Evolutionary conservation across 2,329 filamentous ascomycete species (phyloP).

Genomic region (Hypoxylon sp.): DNA sequence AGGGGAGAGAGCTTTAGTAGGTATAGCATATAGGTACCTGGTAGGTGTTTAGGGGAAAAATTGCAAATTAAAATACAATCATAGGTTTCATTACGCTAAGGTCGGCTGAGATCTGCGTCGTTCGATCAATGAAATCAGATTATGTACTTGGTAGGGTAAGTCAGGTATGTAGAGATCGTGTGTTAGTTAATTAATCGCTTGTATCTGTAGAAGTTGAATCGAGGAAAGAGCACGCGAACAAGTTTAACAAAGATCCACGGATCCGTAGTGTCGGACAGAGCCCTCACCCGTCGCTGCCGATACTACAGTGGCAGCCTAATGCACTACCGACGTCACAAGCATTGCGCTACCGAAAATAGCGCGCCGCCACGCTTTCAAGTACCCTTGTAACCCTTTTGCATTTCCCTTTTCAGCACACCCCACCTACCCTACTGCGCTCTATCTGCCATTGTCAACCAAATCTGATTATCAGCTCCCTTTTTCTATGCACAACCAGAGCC

Average conservation of each 20-base stretch:
- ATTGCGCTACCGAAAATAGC: constrained; percentile 18
- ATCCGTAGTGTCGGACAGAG: constrained; percentile 35
- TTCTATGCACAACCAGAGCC: background rate
- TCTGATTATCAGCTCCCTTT: too few species aligned
- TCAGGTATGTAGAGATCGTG: background rate
- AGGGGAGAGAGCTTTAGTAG: constrained; percentile 7
- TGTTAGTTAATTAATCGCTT: background rate
- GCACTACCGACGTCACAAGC: constrained; percentile 37
- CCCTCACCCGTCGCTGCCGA: constrained; percentile 30
- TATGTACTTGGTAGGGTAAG: background rate
- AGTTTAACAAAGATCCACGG: constrained; percentile 27
- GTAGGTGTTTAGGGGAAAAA: constrained; percentile 13
- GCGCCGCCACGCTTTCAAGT: constrained; percentile 16
- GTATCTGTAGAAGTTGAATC: constrained; percentile 14
- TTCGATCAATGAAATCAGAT: background rate
- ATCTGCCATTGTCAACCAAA: too few species aligned
- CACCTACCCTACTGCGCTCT: too few species aligned
- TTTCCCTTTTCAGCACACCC: background rate
- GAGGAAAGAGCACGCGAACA: constrained; percentile 30
- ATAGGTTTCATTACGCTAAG: constrained; percentile 12
- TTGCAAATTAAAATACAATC: constrained; percentile 21
- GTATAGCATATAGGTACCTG: constrained; percentile 4
- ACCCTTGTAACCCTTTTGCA: background rate
- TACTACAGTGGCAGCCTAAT: constrained; percentile 32
- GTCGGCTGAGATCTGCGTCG: background rate